Evolutionary conservation across 2,329 filamentous ascomycete genomes (phyloP).

Genomic region (Cercospora canescens): DNA sequence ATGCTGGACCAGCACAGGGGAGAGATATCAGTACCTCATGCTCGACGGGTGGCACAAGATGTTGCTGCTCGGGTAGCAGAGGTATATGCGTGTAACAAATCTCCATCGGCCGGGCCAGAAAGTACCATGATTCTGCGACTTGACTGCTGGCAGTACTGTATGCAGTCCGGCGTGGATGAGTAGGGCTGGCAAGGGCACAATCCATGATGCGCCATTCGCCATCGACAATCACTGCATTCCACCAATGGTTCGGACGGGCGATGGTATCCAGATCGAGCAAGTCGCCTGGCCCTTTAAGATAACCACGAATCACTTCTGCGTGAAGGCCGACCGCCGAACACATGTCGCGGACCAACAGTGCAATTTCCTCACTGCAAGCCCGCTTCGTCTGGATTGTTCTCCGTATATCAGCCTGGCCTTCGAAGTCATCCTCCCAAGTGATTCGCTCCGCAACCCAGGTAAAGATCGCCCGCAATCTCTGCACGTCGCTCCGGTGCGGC

Average conservation of each 20-base stretch:
- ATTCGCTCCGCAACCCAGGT: constrained; percentile 97
- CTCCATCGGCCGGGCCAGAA: constrained; percentile 84
- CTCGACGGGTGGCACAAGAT: constrained; percentile 84
- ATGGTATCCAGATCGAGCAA: constrained; percentile 75
- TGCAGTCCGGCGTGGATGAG: constrained; percentile 74
- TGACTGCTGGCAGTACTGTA: constrained; percentile 74
- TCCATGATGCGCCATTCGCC: constrained; percentile 97
- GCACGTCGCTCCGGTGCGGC: constrained; percentile 91
- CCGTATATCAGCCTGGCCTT: constrained; percentile 78
- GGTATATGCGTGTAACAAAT: constrained; percentile 96
- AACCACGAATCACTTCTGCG: constrained; percentile 84
- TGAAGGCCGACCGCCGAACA: constrained; percentile 85
- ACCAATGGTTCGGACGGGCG: constrained; percentile 93
- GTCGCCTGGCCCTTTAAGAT: constrained; percentile 88
- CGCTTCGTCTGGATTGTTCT: constrained; percentile 81
- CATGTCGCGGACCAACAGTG: constrained; percentile 87
- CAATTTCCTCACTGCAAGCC: constrained; percentile 86
- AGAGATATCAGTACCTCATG: constrained; percentile 84
- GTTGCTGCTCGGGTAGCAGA: constrained; percentile 82
- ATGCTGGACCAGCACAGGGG: constrained; percentile 81
- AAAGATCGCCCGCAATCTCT: constrained; percentile 90
- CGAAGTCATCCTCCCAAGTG: constrained; percentile 91
- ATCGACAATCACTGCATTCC: constrained; percentile 92
- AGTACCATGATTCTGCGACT: constrained; percentile 86
- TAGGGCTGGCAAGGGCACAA: constrained; percentile 86